phyloP scores from a whole-genome alignment of 1,284 basidiomycete genomes.

The Coniophora puteana region DNA sequence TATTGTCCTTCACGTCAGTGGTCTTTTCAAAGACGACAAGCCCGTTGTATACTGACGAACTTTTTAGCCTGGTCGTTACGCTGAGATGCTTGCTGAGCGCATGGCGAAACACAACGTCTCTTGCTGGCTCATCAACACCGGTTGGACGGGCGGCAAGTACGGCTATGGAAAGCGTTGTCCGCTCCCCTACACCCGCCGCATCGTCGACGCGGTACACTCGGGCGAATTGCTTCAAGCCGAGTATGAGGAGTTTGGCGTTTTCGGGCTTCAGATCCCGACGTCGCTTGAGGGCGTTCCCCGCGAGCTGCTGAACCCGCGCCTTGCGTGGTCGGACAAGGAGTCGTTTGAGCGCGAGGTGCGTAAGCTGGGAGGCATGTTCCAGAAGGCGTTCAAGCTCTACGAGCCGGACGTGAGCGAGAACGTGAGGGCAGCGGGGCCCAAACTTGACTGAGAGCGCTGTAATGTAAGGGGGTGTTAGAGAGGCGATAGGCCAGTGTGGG shows the following conservation, averaged over 20 bases:
- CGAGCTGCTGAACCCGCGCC: slow-evolving; percentile 82
- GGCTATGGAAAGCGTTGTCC: slow-evolving; percentile 91
- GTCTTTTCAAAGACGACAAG: neutral
- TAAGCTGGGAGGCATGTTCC: slow-evolving; percentile 91
- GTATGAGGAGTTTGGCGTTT: slow-evolving; percentile 81
- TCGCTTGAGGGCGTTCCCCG: slow-evolving; percentile 79
- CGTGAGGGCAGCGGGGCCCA: slow-evolving; percentile 78
- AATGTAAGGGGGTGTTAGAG: too few species aligned
- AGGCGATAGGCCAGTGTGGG: too few species aligned
- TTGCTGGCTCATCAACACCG: slow-evolving; percentile 99
- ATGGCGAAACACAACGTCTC: slow-evolving; percentile 91
- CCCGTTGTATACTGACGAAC: slow-evolving; percentile 8
- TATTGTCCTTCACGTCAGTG: slow-evolving; percentile 88
- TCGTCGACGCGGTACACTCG: slow-evolving; percentile 96
- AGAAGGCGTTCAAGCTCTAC: slow-evolving; percentile 87
- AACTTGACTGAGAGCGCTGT: slow-evolving; percentile 8
- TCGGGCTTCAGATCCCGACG: slow-evolving; percentile 82
- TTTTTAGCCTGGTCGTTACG: slow-evolving; percentile 87
- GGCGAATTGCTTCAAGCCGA: slow-evolving; percentile 87
- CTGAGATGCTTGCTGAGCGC: slow-evolving; percentile 94
- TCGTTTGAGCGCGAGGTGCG: slow-evolving; percentile 83
- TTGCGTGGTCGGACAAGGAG: slow-evolving; percentile 84
- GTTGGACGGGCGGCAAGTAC: slow-evolving; percentile 96
- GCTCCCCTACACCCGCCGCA: slow-evolving; percentile 92
- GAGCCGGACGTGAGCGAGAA: slow-evolving; percentile 78